Evolutionary conservation across 345 rosid species (phyloP), one percentile per base, ranked within the genome.

Genomic region (Eucalyptus cloeziana): DNA sequence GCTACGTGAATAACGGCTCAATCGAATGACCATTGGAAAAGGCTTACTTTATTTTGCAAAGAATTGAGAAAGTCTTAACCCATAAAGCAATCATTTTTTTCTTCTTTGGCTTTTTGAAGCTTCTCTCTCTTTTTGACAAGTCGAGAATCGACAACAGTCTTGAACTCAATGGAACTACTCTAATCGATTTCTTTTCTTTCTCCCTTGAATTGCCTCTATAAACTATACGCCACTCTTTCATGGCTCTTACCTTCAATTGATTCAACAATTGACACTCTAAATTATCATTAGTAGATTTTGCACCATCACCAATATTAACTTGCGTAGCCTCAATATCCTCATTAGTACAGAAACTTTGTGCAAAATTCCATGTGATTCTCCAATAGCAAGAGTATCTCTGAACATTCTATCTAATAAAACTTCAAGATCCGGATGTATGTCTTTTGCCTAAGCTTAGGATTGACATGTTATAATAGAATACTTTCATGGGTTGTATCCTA

Each of bases 351-450:
- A 56, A 24, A 24, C 13, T 25, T 24, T 4, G 6, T 24, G 30
- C 62, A 24, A 52, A 52, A 56, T 56, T 56, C 3, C 62, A 56
- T 56, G 30, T 56, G 1, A 56, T 56, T 56, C 62, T 56, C 30
- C 0, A 24, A 1, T 2, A 25, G 2, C 2, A 9, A 56, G 13
- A 22, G 62, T 9, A 24, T 56, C 12, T 9, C 1, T 24, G 3
- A 56, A 56, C 13, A 56, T 56, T 56, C 13, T 56, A 22, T 56
- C 62, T 56, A 56, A 56, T 13, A 56, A 56, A 10, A 56, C 27
- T 56, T 56, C 30, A 56, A 24, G 13, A 56, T 56, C 13, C 4
- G 2, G 30, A 56, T 22, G 62, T 56, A 25, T 56, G 30, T 25
- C 30, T 56, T 56, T 56, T 13, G 0, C 30, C 62, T 56, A 56